Conservation (phyloP, 2,329 filamentous ascomycete species). For the Pseudofabraea citricarpa region DNA sequence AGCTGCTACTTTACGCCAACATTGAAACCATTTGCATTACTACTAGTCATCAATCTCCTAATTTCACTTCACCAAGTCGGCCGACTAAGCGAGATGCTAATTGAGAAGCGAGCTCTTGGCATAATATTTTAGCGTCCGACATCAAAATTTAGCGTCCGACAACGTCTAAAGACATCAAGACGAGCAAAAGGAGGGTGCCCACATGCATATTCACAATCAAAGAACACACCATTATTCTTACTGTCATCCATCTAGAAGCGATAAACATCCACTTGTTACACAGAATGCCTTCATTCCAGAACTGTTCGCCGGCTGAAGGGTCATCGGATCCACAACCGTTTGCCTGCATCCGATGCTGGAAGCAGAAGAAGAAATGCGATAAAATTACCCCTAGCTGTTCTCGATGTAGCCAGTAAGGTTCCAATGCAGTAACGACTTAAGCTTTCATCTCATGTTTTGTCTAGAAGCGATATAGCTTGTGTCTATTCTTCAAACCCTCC, state of each 20-base stretch:
- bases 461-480: conserved; percentile 11
- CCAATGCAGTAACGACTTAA: neutral
- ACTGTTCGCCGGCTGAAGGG: no score
- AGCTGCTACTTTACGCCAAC: no score
- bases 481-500: conserved; percentile 3
- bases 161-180: neutral
- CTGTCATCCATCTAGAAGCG: no score
- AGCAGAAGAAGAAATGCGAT: conserved; percentile 14
- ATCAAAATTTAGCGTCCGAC: neutral
- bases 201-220: no score
- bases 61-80: no score
- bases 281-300: no score
- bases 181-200: no score
- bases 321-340: neutral
- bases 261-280: no score
- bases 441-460: neutral
- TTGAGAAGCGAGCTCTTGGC: no score
- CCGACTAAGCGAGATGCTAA: no score
- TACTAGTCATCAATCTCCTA: no score
- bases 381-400: conserved; percentile 10
- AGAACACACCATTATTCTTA: neutral
- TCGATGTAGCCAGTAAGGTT: conserved; percentile 10
- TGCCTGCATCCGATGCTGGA: conserved; percentile 8
- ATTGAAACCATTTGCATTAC: no score
- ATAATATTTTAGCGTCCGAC: neutral